Percentiles rank a stretch among this genome's conserved stretches.
Evolutionary conservation across 176 grass and related monocot genomes (phyloP).

Genomic region (Oryza brachyantha): DNA sequence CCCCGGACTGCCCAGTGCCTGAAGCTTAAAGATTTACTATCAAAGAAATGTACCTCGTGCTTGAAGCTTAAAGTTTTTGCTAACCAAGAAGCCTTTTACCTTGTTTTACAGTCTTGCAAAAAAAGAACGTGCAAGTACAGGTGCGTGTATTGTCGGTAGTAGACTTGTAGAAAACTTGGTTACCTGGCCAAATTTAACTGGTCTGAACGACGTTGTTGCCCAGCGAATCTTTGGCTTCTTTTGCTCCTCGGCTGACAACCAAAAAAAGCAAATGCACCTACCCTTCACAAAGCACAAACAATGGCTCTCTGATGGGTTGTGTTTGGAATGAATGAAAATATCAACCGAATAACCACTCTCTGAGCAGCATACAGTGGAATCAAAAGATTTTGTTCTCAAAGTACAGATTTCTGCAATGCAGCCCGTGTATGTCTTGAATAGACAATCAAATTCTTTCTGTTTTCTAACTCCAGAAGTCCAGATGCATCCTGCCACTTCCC

Average conservation of each 20-base stretch:
- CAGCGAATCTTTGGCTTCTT: not conserved
- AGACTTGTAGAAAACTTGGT: not conserved
- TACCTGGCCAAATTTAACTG: not conserved
- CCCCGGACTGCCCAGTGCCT: not conserved
- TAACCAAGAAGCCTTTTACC: not conserved
- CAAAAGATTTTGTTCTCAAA: not conserved
- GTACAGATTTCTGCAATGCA: not conserved
- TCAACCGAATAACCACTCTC: not conserved
- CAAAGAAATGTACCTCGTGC: not conserved
- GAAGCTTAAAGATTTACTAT: not conserved
- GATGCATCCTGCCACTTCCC: not conserved
- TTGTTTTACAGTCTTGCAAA: not conserved
- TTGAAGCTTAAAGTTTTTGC: not conserved
- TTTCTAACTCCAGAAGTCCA: not conserved
- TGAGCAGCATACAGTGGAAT: slow-evolving; percentile 4
- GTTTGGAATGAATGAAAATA: slow-evolving; percentile 14
- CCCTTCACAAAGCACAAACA: not conserved
- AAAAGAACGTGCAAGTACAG: not conserved
- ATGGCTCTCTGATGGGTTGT: not conserved
- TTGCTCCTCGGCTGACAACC: not conserved
- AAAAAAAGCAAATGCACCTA: not conserved
- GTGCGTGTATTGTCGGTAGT: not conserved
- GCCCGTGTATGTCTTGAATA: not conserved
- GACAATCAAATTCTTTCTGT: slow-evolving; percentile 23
- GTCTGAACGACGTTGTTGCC: not conserved